Evolutionary conservation across 1,139 yeast genomes (phyloP).

Genomic region (Petasospora fabianii): DNA sequence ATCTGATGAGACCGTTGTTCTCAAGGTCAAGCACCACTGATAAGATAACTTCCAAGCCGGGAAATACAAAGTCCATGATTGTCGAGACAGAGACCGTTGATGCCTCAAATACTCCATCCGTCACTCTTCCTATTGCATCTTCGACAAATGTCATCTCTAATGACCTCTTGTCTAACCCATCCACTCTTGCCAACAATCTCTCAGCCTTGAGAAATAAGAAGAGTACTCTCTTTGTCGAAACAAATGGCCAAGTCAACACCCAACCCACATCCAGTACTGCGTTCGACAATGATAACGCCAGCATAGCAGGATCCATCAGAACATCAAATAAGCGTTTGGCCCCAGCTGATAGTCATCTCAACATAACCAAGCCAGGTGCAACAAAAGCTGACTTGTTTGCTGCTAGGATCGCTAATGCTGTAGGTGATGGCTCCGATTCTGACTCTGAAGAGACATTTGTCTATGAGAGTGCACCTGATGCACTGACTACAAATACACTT

Average conservation of each 20-base stretch:
- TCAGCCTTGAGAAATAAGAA: constrained; percentile 26
- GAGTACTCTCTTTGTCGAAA: constrained; percentile 24
- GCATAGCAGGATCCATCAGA: constrained; percentile 26
- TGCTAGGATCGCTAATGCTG: constrained; percentile 90
- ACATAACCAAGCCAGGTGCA: constrained; percentile 26
- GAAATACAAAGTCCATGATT: constrained; percentile 24
- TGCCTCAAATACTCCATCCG: constrained; percentile 23
- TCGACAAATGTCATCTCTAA: constrained; percentile 13
- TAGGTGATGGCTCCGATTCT: constrained; percentile 80
- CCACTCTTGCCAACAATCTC: constrained; percentile 18
- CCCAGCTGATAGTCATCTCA: constrained; percentile 18
- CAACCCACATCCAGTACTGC: constrained; percentile 10
- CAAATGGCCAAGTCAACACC: constrained; percentile 6
- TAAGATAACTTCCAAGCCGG: constrained; percentile 14
- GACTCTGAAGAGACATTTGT: constrained; percentile 95
- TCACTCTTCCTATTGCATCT: constrained; percentile 25
- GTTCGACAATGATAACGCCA: constrained; percentile 20
- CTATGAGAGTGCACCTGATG: constrained; percentile 56
- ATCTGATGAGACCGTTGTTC: constrained; percentile 23
- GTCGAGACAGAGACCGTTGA: constrained; percentile 29
- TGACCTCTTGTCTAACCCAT: constrained; percentile 19
- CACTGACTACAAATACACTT: constrained; percentile 32
- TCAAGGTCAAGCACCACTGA: constrained; percentile 26
- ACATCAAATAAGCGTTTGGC: constrained; percentile 18
- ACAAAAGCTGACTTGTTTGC: constrained; percentile 91